Percentiles rank a stretch among this genome's conserved stretches.
These are phyloP conservation scores for Penicillium bovifimosum DNA, from an alignment of 495 filamentous ascomycete species.

Conservation along the genomic window DNA sequence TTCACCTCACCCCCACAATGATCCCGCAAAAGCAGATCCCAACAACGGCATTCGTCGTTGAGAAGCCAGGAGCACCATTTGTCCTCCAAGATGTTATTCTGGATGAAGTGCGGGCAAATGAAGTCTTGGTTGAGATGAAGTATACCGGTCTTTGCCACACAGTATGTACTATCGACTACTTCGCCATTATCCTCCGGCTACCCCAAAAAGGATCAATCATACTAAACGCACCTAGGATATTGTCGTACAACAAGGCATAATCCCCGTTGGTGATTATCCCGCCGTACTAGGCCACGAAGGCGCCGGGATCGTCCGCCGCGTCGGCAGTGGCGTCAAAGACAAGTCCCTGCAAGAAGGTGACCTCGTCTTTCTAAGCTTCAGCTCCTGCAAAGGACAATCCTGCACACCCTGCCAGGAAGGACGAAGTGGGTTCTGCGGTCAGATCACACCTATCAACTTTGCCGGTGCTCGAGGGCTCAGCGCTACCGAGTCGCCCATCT, in stretches of 20 bases:
- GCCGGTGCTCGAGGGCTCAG: slow-evolving; percentile 20
- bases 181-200: background rate
- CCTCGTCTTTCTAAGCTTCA: slow-evolving; percentile 42
- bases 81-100: slow-evolving; percentile 26
- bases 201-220: background rate
- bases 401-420: slow-evolving; percentile 25
- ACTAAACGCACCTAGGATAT: slow-evolving; percentile 16
- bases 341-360: slow-evolving; percentile 39
- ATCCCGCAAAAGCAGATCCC: slow-evolving; percentile 16
- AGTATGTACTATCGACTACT: slow-evolving; percentile 9
- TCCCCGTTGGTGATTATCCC: slow-evolving; percentile 31
- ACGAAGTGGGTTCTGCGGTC: slow-evolving; percentile 24
- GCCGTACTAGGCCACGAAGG: slow-evolving; percentile 52
- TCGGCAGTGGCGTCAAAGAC: slow-evolving; percentile 40
- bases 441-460: slow-evolving; percentile 37
- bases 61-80: slow-evolving; percentile 21
- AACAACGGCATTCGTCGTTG: slow-evolving; percentile 28
- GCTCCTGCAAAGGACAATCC: slow-evolving; percentile 25
- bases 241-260: slow-evolving; percentile 30
- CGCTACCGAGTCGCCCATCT: slow-evolving; percentile 15
- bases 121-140: slow-evolving; percentile 32
- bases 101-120: slow-evolving; percentile 22
- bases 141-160: slow-evolving; percentile 34
- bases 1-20: slow-evolving; percentile 8
- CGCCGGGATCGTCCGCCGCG: slow-evolving; percentile 39